A percentile compares a stretch with the other conserved stretches of the same genome.
Conservation (phyloP, 176 grass and related monocot genomes). For the Oryza officinalis region DNA sequence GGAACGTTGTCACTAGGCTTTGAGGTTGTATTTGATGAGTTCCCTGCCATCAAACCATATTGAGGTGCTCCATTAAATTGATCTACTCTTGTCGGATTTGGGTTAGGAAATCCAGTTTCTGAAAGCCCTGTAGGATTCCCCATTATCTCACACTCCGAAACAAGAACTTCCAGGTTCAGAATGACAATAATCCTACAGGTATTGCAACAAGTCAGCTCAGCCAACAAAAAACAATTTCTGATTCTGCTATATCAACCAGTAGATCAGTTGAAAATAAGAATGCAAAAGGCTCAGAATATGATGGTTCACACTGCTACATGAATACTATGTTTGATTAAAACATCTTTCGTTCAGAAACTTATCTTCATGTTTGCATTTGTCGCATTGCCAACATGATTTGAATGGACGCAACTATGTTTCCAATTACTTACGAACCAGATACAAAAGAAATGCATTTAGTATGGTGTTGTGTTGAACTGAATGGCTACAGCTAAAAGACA, state of each 20-base stretch:
- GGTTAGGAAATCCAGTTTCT: conserved; percentile 38
- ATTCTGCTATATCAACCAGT: not conserved
- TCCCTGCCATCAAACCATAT: conserved; percentile 38
- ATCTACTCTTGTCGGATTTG: conserved; percentile 20
- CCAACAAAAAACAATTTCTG: conserved; percentile 17
- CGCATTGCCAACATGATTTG: not conserved
- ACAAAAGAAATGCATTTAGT: not conserved
- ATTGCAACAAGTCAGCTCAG: conserved; percentile 40
- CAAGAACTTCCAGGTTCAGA: conserved; percentile 74
- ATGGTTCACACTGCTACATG: not conserved
- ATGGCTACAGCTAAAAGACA: not conserved
- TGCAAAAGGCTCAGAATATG: not conserved
- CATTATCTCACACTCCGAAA: conserved; percentile 57
- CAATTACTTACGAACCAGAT: not conserved
- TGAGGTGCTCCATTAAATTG: conserved; percentile 45
- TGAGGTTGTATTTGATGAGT: conserved; percentile 29
- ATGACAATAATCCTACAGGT: conserved; percentile 68
- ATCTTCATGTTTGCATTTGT: not conserved
- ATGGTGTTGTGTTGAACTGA: not conserved
- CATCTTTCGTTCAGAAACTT: not conserved
- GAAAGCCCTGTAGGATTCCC: conserved; percentile 47
- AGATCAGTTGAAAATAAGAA: not conserved
- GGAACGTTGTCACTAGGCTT: conserved; percentile 48
- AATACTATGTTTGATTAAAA: not conserved
- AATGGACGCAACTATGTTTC: conserved; percentile 12